A percentile compares a stretch with the other conserved stretches of the same genome.
phyloP scores from a whole-genome alignment of 805 yeast genomes.

The Candida verbasci region DNA sequence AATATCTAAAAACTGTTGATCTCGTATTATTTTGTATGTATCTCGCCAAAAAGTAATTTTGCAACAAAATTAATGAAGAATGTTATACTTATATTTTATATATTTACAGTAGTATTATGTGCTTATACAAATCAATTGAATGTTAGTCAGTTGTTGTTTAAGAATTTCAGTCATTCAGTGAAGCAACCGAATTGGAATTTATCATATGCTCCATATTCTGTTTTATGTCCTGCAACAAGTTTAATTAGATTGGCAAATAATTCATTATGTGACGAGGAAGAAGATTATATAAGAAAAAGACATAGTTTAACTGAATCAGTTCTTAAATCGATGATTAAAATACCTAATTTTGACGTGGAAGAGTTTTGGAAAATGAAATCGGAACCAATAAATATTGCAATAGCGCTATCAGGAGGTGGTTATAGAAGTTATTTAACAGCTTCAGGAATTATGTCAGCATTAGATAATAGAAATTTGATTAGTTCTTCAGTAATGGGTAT shows the following conservation, averaged over 20 bases:
- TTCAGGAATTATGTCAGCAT: slow-evolving; percentile 52
- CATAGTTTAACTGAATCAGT: slow-evolving; percentile 21
- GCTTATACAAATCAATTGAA: too few relatives aligned
- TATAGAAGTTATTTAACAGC: slow-evolving; percentile 58
- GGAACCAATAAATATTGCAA: slow-evolving; percentile 26
- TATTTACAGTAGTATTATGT: too few relatives aligned
- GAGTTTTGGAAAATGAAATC: slow-evolving; percentile 14
- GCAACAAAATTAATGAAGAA: slow-evolving; percentile 1
- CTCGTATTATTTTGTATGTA: too few relatives aligned
- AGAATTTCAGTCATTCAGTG: slow-evolving; percentile 3
- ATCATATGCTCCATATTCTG: slow-evolving; percentile 24
- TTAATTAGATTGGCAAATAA: slow-evolving; percentile 17
- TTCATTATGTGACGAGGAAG: slow-evolving; percentile 20
- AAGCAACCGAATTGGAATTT: slow-evolving; percentile 10
- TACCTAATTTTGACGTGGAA: slow-evolving; percentile 29
- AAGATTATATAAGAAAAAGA: slow-evolving; percentile 24
- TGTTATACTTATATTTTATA: neutral
- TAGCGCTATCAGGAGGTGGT: slow-evolving; percentile 50
- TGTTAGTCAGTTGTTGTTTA: neutral
- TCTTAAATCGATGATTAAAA: slow-evolving; percentile 20
- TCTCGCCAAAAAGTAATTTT: too few relatives aligned
- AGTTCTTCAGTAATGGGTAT: slow-evolving; percentile 43
- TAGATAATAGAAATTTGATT: slow-evolving; percentile 42
- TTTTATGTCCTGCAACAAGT: slow-evolving; percentile 18
- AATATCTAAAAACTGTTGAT: too few relatives aligned